A percentile compares a stretch with the other conserved stretches of the same genome.
Evolutionary conservation across 2,329 filamentous ascomycete species (phyloP).

Genomic region (Thelonectria blattea): DNA sequence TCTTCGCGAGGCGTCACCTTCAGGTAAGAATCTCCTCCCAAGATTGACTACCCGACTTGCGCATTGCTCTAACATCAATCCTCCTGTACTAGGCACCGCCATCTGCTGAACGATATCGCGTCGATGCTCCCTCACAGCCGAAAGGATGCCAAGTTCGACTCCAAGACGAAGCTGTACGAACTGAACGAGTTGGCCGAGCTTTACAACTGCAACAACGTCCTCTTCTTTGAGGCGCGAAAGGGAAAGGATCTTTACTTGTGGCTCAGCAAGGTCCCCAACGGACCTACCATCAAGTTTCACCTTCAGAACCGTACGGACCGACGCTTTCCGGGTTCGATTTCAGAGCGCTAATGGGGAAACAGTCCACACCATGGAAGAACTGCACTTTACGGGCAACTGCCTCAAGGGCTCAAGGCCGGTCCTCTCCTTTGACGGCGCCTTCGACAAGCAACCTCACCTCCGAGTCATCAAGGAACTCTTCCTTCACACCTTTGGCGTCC

Average conservation of each 20-base stretch:
- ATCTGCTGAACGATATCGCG: constrained; percentile 88
- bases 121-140: constrained; percentile 88
- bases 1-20: constrained; percentile 93
- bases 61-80: constrained; percentile 26
- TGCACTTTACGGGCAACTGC: constrained; percentile 97
- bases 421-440: constrained; percentile 87
- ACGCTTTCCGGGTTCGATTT: background rate
- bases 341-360: constrained; percentile 33
- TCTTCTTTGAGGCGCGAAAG: constrained; percentile 96
- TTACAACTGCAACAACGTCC: constrained; percentile 92
- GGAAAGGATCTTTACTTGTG: constrained; percentile 93
- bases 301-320: constrained; percentile 70
- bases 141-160: constrained; percentile 97
- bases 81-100: constrained; percentile 73
- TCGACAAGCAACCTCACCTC: constrained; percentile 82
- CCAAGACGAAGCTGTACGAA: constrained; percentile 84
- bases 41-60: constrained; percentile 1
- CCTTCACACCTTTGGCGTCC: constrained; percentile 89
- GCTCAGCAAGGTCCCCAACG: constrained; percentile 86
- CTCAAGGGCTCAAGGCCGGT: constrained; percentile 91
- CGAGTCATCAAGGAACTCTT: constrained; percentile 88
- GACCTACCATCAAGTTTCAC: constrained; percentile 69
- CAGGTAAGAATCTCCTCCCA: constrained; percentile 57
- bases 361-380: constrained; percentile 96
- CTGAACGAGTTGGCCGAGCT: constrained; percentile 78